Evolutionary conservation across 257 asterid genomes (phyloP).

Genomic region (Nicotiana knightiana): DNA sequence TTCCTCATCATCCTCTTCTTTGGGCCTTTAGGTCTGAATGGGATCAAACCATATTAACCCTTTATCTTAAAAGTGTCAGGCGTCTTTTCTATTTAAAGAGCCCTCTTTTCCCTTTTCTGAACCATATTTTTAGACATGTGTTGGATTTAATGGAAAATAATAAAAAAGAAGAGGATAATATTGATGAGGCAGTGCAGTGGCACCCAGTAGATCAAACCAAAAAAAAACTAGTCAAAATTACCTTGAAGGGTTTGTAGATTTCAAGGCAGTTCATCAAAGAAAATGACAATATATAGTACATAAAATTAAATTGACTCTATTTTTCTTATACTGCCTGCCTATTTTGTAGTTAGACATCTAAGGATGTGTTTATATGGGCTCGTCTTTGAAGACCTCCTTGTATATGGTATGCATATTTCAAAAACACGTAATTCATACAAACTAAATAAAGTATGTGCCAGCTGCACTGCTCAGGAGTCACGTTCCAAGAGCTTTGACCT

Average conservation of each 20-base stretch:
- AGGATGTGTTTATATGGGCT: neutral
- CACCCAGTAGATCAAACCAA: neutral
- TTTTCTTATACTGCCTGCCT: neutral
- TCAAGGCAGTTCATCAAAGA: neutral
- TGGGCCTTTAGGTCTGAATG: too few relatives aligned
- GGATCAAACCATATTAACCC: too few relatives aligned
- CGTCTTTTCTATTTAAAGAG: too few relatives aligned
- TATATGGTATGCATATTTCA: neutral
- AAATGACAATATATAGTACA: neutral
- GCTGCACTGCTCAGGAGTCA: neutral
- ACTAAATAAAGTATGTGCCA: neutral
- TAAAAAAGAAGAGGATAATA: neutral
- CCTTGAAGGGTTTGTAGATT: neutral
- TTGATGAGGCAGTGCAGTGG: neutral
- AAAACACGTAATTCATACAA: neutral
- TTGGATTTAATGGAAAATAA: neutral
- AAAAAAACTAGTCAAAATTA: neutral
- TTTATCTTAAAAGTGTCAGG: too few relatives aligned
- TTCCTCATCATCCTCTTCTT: too few relatives aligned
- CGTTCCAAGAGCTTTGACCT: neutral
- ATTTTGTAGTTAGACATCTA: too few relatives aligned
- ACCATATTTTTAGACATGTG: neutral
- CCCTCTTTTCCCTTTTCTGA: too few relatives aligned
- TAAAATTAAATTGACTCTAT: neutral
- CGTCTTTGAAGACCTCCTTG: neutral